A percentile compares a stretch with the other conserved stretches of the same genome.
phyloP scores from a whole-genome alignment of 129 eudicot genomes.

The Logfia minima region DNA sequence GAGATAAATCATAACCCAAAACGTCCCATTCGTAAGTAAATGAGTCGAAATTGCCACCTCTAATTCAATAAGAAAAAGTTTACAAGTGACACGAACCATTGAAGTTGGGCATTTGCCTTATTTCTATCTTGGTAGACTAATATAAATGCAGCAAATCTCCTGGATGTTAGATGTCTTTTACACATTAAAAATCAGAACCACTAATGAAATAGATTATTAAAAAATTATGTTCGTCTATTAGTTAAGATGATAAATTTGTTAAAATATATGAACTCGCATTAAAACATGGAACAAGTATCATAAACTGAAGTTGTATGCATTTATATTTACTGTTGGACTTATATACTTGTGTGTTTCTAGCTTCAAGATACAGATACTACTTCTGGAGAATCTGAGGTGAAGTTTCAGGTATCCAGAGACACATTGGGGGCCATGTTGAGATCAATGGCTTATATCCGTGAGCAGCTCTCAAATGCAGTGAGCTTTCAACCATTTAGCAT shows the following conservation, averaged over 20 bases:
- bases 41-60: not conserved
- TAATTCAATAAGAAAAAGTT: not conserved
- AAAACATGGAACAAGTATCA: not conserved
- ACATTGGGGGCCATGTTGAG: constrained; percentile 98
- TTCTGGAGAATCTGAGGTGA: constrained; percentile 88
- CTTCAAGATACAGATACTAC: constrained; percentile 80
- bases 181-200: not conserved
- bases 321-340: not conserved
- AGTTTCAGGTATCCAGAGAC: constrained; percentile 92
- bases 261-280: constrained; percentile 13
- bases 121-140: not conserved
- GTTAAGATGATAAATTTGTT: constrained; percentile 1
- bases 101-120: constrained; percentile 6
- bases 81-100: constrained; percentile 11
- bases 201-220: not conserved
- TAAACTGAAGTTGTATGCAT: constrained; percentile 2
- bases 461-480: constrained; percentile 80
- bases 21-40: not conserved
- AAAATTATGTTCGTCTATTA: not conserved
- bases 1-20: not conserved
- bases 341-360: constrained; percentile 40
- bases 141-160: not conserved
- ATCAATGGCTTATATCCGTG: constrained; percentile 95
- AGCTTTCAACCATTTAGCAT: constrained; percentile 28
- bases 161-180: not conserved